Conservation (phyloP, 441 rosid genomes). For the Gossypium lobatum region DNA sequence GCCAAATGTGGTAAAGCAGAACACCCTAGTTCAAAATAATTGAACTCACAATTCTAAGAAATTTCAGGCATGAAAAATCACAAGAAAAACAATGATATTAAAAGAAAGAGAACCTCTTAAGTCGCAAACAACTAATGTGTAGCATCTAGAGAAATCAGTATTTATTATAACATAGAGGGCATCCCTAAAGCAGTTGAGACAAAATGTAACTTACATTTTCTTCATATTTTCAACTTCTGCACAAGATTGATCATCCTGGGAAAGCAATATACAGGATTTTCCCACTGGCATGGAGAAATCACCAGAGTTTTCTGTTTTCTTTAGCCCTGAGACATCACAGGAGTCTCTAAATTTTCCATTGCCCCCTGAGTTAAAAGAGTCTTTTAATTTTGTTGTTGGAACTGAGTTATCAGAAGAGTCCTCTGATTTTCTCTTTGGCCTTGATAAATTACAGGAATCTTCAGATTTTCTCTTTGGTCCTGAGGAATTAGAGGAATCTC, state of each 20-base stretch:
- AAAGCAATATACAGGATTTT: conserved; percentile 52
- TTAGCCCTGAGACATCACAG: background rate
- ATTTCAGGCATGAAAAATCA: background rate
- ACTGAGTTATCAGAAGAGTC: background rate
- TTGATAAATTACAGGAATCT: background rate
- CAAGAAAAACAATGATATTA: background rate
- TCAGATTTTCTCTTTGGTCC: background rate
- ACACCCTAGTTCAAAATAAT: background rate
- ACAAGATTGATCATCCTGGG: conserved; percentile 52
- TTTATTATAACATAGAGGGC: background rate
- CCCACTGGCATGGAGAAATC: conserved; percentile 27
- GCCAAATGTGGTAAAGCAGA: background rate
- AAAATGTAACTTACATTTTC: conserved; percentile 51
- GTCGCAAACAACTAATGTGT: background rate
- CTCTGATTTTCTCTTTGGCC: conserved; percentile 18
- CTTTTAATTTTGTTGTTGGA: background rate
- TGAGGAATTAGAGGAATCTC: background rate
- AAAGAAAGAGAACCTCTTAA: conserved; percentile 11
- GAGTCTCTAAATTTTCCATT: conserved; percentile 41
- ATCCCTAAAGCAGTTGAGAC: conserved; percentile 7
- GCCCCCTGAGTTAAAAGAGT: conserved; percentile 1
- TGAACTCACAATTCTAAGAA: conserved; percentile 1
- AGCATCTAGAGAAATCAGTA: background rate
- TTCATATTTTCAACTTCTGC: conserved; percentile 57
- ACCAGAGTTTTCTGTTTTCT: background rate